A percentile compares a stretch with the other conserved stretches of the same genome.
Evolutionary conservation across 192 early-diverging fungal species (phyloP).

Genomic region (Globomyces pollinis-pini): DNA sequence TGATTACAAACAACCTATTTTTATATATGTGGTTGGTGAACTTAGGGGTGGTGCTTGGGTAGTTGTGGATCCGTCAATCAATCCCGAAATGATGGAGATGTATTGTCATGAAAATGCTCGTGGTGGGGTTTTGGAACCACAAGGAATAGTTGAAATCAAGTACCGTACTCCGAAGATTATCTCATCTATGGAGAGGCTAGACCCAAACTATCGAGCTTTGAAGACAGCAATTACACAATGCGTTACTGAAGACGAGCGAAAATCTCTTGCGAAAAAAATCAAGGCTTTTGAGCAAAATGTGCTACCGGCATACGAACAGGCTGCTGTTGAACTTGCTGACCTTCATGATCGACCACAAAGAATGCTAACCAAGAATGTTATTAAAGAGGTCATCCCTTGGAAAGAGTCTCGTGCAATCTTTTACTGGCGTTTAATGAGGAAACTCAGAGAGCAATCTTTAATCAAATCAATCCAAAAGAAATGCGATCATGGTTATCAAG

Average conservation of each 20-base stretch:
- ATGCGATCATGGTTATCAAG: too few relatives aligned
- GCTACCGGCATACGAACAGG: conserved; percentile 86
- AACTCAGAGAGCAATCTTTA: conserved; percentile 52
- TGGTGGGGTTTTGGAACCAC: conserved; percentile 93
- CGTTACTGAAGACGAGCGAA: neutral
- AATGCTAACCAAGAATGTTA: conserved; percentile 90
- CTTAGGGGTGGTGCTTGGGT: conserved; percentile 98
- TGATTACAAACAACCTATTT: conserved; percentile 95
- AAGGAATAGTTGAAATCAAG: conserved; percentile 98
- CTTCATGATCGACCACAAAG: conserved; percentile 93
- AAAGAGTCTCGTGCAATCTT: conserved; percentile 73
- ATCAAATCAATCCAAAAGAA: too few relatives aligned
- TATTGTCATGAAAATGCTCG: conserved; percentile 87
- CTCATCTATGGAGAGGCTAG: conserved; percentile 87
- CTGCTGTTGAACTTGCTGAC: conserved; percentile 93
- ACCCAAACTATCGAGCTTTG: conserved; percentile 64
- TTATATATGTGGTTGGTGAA: conserved; percentile 96
- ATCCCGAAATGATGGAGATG: conserved; percentile 99
- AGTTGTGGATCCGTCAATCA: conserved; percentile 93
- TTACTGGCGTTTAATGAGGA: conserved; percentile 83
- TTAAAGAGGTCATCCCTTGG: conserved; percentile 76
- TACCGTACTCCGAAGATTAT: conserved; percentile 89
- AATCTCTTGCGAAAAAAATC: conserved; percentile 53
- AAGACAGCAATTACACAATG: conserved; percentile 47
- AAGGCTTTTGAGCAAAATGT: conserved; percentile 80